These are phyloP conservation scores for Coniochaeta sp. DNA, from an alignment of 2,329 filamentous ascomycete species.

Conservation along the genomic window DNA sequence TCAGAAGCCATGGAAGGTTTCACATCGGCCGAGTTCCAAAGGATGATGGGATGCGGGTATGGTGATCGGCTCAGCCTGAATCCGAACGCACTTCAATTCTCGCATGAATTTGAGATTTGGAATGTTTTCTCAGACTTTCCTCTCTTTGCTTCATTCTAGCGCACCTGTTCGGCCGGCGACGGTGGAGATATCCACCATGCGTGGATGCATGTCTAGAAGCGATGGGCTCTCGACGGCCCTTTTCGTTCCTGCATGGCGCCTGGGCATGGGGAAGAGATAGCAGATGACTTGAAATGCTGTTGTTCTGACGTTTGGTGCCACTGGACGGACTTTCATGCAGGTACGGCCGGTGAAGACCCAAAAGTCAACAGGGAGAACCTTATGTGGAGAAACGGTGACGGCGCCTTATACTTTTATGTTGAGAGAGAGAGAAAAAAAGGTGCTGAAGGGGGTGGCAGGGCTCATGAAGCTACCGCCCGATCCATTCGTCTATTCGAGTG, in stretches of 20 bases:
- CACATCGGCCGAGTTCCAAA: neutral
- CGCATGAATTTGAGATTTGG: neutral
- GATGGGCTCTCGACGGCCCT: neutral
- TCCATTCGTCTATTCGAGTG: neutral
- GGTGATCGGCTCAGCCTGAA: neutral
- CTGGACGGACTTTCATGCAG: too few relatives aligned
- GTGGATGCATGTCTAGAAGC: neutral
- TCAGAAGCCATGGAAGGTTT: neutral
- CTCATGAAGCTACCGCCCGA: too few relatives aligned
- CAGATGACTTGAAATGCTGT: too few relatives aligned
- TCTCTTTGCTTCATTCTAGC: neutral
- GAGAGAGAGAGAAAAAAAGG: too few relatives aligned
- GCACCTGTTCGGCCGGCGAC: neutral
- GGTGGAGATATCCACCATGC: neutral
- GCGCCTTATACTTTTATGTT: too few relatives aligned
- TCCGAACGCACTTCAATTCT: neutral
- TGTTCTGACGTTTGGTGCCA: too few relatives aligned
- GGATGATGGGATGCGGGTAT: neutral
- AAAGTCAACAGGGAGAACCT: too few relatives aligned
- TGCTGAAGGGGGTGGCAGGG: too few relatives aligned
- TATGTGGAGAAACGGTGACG: too few relatives aligned
- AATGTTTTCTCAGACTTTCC: neutral
- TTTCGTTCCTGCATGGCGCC: neutral
- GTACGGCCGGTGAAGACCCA: too few relatives aligned
- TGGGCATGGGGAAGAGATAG: neutral